phyloP scores from a whole-genome alignment of 495 filamentous ascomycete species.

The Ramalina peruviana region DNA sequence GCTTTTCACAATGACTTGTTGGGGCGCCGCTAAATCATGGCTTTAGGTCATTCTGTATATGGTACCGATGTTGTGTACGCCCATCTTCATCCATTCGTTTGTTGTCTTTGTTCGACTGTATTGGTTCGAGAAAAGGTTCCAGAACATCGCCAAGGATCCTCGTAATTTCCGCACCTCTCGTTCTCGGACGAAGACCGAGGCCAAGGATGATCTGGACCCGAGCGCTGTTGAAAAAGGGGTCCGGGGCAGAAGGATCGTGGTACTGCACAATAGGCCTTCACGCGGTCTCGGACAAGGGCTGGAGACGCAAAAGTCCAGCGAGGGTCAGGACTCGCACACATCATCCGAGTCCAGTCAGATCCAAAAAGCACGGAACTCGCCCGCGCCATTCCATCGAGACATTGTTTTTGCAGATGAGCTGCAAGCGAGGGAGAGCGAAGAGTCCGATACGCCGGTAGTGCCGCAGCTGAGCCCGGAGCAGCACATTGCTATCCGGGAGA shows the following conservation, averaged over 20 bases:
- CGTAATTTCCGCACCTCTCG: constrained; percentile 39
- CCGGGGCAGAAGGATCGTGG: constrained; percentile 54
- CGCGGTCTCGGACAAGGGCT: constrained; percentile 9
- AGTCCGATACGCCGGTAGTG: constrained; percentile 27
- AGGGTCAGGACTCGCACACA: constrained; percentile 5
- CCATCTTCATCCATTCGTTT: constrained; percentile 76
- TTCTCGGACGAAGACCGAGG: constrained; percentile 40
- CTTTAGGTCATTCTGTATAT: constrained; percentile 49
- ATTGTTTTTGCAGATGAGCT: constrained; percentile 53
- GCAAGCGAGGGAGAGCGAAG: constrained; percentile 22
- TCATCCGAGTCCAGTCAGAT: constrained; percentile 8
- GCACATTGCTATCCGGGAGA: constrained; percentile 75
- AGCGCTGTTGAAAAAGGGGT: constrained; percentile 52
- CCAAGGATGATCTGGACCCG: constrained; percentile 30
- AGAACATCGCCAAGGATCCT: constrained; percentile 54
- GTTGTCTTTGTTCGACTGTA: constrained; percentile 87
- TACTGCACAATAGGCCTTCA: constrained; percentile 38
- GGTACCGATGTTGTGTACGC: constrained; percentile 61
- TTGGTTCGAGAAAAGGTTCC: constrained; percentile 95
- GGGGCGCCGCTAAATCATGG: background rate
- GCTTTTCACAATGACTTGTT: background rate
- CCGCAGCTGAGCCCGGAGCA: constrained; percentile 50
- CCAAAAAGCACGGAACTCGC: background rate
- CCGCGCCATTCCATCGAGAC: constrained; percentile 17
- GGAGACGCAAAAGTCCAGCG: constrained; percentile 3